Percentiles rank a stretch among this genome's conserved stretches.
Conservation (phyloP, 306 rosid species). For the Cicer arietinum region DNA sequence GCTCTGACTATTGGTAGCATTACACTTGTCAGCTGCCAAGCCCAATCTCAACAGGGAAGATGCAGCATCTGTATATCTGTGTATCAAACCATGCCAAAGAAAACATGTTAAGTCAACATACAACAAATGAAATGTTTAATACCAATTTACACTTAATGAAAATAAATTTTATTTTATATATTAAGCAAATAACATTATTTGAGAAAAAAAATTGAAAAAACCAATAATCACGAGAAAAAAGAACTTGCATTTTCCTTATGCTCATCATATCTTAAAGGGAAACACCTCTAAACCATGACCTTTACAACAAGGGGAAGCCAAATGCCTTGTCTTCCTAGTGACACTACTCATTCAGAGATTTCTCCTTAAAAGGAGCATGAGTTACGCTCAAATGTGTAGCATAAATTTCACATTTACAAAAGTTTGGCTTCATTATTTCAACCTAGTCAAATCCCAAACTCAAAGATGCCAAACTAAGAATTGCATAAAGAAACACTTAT, state of each 20-base stretch:
- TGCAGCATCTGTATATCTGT: conserved; percentile 91
- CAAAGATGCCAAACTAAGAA: not conserved
- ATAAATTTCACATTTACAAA: conserved; percentile 7
- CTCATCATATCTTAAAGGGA: conserved; percentile 8
- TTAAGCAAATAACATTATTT: conserved; percentile 18
- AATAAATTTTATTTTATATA: not conserved
- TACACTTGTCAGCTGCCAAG: conserved; percentile 87
- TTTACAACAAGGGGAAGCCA: conserved; percentile 2
- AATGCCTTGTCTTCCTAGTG: not conserved
- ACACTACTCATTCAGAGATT: not conserved
- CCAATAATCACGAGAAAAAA: not conserved
- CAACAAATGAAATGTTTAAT: conserved; percentile 20
- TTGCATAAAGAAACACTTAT: conserved; percentile 13
- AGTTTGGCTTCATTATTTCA: not conserved
- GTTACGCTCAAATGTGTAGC: not conserved
- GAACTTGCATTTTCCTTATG: not conserved
- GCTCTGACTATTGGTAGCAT: conserved; percentile 87
- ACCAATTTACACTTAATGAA: conserved; percentile 25
- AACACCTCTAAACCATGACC: not conserved
- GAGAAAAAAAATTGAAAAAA: not conserved
- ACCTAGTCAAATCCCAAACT: not conserved
- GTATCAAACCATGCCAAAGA: conserved; percentile 33
- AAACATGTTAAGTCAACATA: conserved; percentile 17
- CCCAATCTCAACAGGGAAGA: conserved; percentile 76
- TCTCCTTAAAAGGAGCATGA: not conserved